Base-by-base conservation (phyloP, 208 protist genomes). In the Balamuthia mandrillaris region DNA sequence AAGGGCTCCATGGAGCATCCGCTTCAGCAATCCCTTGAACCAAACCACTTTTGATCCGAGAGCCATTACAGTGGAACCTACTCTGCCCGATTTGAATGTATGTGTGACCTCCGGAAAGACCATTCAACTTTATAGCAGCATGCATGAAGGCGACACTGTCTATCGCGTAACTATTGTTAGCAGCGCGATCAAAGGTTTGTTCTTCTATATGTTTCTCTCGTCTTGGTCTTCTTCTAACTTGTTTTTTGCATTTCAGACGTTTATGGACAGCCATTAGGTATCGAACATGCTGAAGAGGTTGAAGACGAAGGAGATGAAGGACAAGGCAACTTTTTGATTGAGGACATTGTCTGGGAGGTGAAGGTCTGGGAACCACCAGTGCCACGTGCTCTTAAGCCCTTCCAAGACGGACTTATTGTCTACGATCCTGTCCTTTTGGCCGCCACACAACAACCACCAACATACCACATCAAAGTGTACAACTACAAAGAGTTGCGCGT, bases 401-500 rank as follows among this genome's bases (percentile, higher is more conserved):
- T 70, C 47, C 77, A 75, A 42, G 52, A 35, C 1, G 75, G 75
- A 12, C 3, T 83, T n/a, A 83, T 83, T 31, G 75, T 83, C 5
- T 83, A 83, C 56, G 75, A 83, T 27, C 75, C 75, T 2, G 75
- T 83, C 12, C 54, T 83, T 7, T 24, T 83, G 3, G 14, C 75
- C 12, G 49, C 75, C 31, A 83, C 75, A 29, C 47, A 68, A 39
- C 16, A 61, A 44, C 24, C 75, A 12, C 75, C 75, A 21, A 52
- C 75, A 31, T 83, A 83, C 35, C 75, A 83, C 52, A 66, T 83
- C 51, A 83, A 83, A 54, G 31, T 31, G 18, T 83, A 31, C 75
- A 83, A 83, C 33, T 83, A 83, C 56, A 83, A 83, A 54, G 75
- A 65, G 27, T 41, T 83, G 4, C 75, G 75, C 51, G 75, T 83